These are phyloP conservation scores for Hansfordia pulvinata DNA, from an alignment of 2,329 filamentous ascomycete genomes.

Conservation along the genomic window DNA sequence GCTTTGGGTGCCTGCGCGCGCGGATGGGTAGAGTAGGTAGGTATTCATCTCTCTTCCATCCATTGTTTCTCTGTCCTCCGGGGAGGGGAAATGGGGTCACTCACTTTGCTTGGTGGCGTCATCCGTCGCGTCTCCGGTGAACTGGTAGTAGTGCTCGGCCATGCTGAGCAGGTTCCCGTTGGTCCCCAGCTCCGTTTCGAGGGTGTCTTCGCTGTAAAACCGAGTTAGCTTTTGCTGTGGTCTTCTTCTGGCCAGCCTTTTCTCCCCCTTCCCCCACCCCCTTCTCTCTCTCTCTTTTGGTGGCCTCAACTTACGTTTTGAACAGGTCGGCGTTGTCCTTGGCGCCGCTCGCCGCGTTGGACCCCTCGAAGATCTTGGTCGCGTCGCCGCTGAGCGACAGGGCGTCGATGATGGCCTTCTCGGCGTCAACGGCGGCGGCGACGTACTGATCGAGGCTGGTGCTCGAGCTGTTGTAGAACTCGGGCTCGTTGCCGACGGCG, in stretches of 20 bases:
- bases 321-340: background rate
- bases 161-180: too few species aligned
- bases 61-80: too few species aligned
- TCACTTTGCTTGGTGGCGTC: conserved; percentile 3
- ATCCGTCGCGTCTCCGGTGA: background rate
- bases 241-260: conserved; percentile 2
- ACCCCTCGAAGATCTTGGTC: conserved; percentile 2
- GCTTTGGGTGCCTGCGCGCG: too few species aligned
- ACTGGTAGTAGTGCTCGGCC: conserved; percentile 5
- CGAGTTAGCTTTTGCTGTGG: too few species aligned
- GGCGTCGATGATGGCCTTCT: conserved; percentile 2
- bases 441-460: conserved; percentile 3
- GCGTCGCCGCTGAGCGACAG: conserved; percentile 2
- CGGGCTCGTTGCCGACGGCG: conserved; percentile 5
- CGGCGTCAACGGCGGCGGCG: conserved; percentile 1
- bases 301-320: conserved; percentile 1
- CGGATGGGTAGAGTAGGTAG: too few species aligned
- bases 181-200: too few species aligned
- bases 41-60: too few species aligned
- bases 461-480: conserved; percentile 2
- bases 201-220: too few species aligned
- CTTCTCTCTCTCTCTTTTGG: conserved; percentile 1
- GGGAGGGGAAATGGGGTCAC: conserved; percentile 2
- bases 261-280: conserved; percentile 2
- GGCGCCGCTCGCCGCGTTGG: conserved; percentile 1